A percentile compares a stretch with the other conserved stretches of the same genome.
phyloP scores from a whole-genome alignment of 1,284 basidiomycete genomes.

The Fomitopsis palustris region DNA sequence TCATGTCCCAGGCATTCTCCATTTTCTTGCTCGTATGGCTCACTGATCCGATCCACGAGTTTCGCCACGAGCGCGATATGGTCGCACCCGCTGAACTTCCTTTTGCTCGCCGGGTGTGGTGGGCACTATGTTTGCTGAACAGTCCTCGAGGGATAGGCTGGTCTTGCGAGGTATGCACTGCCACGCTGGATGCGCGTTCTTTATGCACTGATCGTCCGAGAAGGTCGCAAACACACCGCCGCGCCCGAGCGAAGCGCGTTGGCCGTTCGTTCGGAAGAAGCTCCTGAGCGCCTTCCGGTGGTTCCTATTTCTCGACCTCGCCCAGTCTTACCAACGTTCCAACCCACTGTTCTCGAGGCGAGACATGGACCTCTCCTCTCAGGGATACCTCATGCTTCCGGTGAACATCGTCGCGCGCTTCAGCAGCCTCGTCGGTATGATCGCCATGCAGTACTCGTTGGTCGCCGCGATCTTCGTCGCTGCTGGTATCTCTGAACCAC shows the following conservation, averaged over 20 bases:
- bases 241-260: conserved; percentile 3
- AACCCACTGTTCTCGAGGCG: conserved; percentile 10
- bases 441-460: conserved; percentile 23
- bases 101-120: not conserved
- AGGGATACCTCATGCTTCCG: conserved; percentile 8
- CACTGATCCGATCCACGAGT: conserved; percentile 5
- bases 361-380: conserved; percentile 2
- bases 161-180: conserved; percentile 4
- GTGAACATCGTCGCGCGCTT: conserved; percentile 11
- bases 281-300: conserved; percentile 3
- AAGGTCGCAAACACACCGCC: conserved; percentile 5
- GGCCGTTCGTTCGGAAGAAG: conserved; percentile 1
- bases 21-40: conserved; percentile 3
- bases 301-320: conserved; percentile 11
- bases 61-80: conserved; percentile 5
- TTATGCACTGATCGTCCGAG: not conserved
- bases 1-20: not conserved
- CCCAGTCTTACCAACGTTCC: conserved; percentile 10
- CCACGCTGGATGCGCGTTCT: not conserved
- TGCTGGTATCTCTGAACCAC: conserved; percentile 20
- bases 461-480: conserved; percentile 21
- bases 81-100: not conserved
- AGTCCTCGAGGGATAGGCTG: conserved; percentile 7
- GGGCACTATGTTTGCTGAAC: conserved; percentile 4
- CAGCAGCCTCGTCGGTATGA: conserved; percentile 13